Evolutionary conservation across 176 grass and related monocot genomes (phyloP).

Genomic region (Bonia amplexicaulis): DNA sequence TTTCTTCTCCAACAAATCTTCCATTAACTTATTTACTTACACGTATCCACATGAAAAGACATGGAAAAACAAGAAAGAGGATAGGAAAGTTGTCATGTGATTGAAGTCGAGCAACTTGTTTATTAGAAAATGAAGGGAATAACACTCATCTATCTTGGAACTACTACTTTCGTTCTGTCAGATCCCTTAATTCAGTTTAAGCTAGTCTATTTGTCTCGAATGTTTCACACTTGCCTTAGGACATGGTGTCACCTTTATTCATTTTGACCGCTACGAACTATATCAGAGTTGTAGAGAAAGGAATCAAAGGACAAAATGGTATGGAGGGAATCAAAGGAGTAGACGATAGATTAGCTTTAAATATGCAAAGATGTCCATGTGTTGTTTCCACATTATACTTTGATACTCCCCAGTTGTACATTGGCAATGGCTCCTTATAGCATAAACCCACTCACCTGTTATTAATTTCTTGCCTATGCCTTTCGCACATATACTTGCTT

Average conservation of each 20-base stretch:
- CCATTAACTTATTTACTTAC: not conserved
- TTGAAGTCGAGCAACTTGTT: not conserved
- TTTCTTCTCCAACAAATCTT: conserved; percentile 23
- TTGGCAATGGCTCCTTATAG: not conserved
- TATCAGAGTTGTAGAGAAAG: not conserved
- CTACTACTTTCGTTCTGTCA: not conserved
- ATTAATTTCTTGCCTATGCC: not conserved
- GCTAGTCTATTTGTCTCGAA: not conserved
- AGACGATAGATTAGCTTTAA: not conserved
- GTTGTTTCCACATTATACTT: not conserved
- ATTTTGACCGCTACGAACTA: not conserved
- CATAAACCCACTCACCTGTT: not conserved
- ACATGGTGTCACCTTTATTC: not conserved
- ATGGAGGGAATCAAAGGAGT: not conserved
- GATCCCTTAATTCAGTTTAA: not conserved
- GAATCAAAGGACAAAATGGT: not conserved
- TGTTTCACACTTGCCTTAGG: not conserved
- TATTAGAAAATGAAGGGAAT: not conserved
- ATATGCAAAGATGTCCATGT: not conserved
- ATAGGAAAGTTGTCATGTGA: not conserved
- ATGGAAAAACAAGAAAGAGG: not conserved
- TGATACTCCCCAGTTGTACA: not conserved
- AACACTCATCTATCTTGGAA: not conserved
- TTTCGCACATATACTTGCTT: not conserved
- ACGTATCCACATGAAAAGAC: conserved; percentile 16